A percentile compares a stretch with the other conserved stretches of the same genome.
phyloP scores from a whole-genome alignment of 2,329 filamentous ascomycete species.

The Aspergillus hortae region DNA sequence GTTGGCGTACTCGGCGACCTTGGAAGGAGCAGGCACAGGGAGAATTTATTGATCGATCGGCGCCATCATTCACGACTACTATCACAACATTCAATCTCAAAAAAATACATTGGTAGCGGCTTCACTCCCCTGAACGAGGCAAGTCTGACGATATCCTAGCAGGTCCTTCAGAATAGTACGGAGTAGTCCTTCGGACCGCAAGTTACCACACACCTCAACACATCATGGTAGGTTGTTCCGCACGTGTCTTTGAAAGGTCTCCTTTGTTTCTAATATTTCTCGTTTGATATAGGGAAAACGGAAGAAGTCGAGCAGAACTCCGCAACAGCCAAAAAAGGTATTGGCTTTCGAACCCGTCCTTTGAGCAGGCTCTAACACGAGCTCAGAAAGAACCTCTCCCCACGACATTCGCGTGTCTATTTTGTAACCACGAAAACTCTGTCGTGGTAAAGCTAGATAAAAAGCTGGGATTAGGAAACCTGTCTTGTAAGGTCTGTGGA shows the following conservation, averaged over 20 bases:
- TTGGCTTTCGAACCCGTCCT: slow-evolving; percentile 1
- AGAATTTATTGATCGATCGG: no score
- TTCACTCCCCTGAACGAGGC: no score
- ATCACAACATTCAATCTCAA: no score
- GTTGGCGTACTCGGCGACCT: no score
- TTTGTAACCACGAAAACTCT: slow-evolving; percentile 96
- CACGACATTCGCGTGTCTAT: slow-evolving; percentile 91
- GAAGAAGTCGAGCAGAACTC: slow-evolving; percentile 79
- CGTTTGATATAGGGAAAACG: slow-evolving; percentile 71
- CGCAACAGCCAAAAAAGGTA: slow-evolving; percentile 78
- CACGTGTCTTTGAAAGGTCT: neutral
- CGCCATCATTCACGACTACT: no score
- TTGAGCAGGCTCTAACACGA: slow-evolving; percentile 9
- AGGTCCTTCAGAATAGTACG: no score
- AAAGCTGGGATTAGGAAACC: slow-evolving; percentile 78
- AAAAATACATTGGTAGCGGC: no score
- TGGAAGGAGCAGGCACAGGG: no score
- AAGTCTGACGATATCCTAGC: no score
- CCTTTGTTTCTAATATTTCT: neutral
- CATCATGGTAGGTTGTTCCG: neutral
- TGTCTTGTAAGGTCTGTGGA: slow-evolving; percentile 89
- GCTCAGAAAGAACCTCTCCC: slow-evolving; percentile 45
- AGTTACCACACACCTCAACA: neutral
- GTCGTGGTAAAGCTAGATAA: slow-evolving; percentile 91
- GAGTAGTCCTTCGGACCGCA: no score